These are phyloP conservation scores for Allium sativum DNA, from an alignment of 106 monocot genomes.

Conservation along the genomic window DNA sequence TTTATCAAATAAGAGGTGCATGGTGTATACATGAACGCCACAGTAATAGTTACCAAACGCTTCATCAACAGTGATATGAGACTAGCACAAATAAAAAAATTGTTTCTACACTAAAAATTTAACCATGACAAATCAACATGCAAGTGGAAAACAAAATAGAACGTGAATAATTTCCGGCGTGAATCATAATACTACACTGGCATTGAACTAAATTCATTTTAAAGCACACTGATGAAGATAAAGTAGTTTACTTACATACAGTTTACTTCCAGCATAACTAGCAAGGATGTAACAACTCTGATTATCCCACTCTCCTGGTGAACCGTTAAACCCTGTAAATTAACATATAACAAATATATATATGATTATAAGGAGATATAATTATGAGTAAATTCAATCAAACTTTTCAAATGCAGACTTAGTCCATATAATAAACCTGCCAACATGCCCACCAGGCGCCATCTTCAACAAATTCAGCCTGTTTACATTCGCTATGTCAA, in stretches of 20 bases:
- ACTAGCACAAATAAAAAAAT: background rate
- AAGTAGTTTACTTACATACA: conserved; percentile 43
- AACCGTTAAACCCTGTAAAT: conserved; percentile 18
- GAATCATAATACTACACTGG: background rate
- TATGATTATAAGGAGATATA: background rate
- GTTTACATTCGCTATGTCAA: no score
- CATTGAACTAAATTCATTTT: background rate
- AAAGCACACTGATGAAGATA: background rate
- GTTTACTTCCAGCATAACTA: conserved; percentile 32
- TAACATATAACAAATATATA: background rate
- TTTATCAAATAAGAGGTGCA: no score
- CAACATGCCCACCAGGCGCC: no score
- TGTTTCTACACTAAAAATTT: background rate
- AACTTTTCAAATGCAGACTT: no score
- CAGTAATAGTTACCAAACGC: no score
- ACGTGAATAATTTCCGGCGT: background rate
- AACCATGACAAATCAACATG: no score
- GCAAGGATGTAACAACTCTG: conserved; percentile 24
- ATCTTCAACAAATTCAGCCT: no score
- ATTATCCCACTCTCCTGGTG: conserved; percentile 38
- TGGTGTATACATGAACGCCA: no score
- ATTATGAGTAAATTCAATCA: background rate
- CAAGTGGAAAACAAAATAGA: no score
- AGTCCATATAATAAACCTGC: no score
- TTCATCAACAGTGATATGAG: conserved; percentile 16